These are phyloP conservation scores for Trichoderma orchidacearum DNA, from an alignment of 495 filamentous ascomycete species.

Conservation along the genomic window DNA sequence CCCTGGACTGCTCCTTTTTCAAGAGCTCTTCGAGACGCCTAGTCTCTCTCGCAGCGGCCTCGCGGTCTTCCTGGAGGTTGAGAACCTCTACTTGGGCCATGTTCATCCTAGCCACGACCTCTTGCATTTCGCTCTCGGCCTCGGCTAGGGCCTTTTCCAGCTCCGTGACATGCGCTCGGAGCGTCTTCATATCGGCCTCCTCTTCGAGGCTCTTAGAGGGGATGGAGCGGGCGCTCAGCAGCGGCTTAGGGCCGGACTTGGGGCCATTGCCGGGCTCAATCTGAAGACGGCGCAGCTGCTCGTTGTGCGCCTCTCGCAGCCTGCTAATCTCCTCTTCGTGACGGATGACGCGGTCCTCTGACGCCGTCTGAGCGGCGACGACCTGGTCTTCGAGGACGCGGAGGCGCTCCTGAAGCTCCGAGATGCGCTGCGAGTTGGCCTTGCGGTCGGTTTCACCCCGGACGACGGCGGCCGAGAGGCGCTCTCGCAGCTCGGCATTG, in stretches of 20 bases:
- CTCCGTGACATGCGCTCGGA: slow-evolving; percentile 52
- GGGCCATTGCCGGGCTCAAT: slow-evolving; percentile 25
- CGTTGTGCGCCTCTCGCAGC: slow-evolving; percentile 64
- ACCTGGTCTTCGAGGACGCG: slow-evolving; percentile 74
- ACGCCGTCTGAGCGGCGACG: slow-evolving; percentile 67
- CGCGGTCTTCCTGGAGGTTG: slow-evolving; percentile 79
- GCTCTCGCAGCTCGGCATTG: slow-evolving; percentile 59
- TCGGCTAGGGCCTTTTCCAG: slow-evolving; percentile 70
- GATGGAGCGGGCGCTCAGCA: slow-evolving; percentile 31
- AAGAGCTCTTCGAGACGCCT: slow-evolving; percentile 50
- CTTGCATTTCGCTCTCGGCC: slow-evolving; percentile 87
- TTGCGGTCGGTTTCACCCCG: slow-evolving; percentile 80
- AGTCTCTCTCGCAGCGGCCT: slow-evolving; percentile 76
- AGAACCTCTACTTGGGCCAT: slow-evolving; percentile 88
- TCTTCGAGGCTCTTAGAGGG: slow-evolving; percentile 17
- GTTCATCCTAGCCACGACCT: slow-evolving; percentile 87
- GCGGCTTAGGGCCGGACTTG: slow-evolving; percentile 7
- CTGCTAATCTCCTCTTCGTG: slow-evolving; percentile 76
- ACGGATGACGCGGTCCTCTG: slow-evolving; percentile 66
- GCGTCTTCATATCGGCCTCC: slow-evolving; percentile 53
- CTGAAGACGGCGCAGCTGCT: slow-evolving; percentile 65
- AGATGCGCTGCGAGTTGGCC: slow-evolving; percentile 66
- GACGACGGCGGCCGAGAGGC: slow-evolving; percentile 74
- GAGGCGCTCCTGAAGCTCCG: slow-evolving; percentile 64
- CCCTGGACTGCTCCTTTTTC: slow-evolving; percentile 30